These are phyloP conservation scores for Noccaea caerulescens DNA, from an alignment of 345 rosid species.

Conservation along the genomic window DNA sequence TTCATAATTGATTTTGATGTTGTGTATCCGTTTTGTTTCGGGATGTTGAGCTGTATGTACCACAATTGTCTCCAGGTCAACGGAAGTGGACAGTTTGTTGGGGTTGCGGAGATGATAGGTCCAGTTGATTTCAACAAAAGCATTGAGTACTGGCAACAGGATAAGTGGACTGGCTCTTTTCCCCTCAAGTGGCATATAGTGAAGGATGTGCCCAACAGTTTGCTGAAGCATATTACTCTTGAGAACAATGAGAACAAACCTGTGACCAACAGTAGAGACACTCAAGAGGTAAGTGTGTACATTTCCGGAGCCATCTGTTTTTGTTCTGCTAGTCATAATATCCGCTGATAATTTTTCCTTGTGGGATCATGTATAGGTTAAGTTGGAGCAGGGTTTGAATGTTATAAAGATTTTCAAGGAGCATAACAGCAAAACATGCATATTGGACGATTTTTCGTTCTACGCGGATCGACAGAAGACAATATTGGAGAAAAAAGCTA, in stretches of 20 bases:
- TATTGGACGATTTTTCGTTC: slow-evolving; percentile 60
- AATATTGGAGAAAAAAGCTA: slow-evolving; percentile 50
- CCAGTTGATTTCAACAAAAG: slow-evolving; percentile 72
- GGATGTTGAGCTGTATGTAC: not conserved
- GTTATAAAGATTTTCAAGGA: slow-evolving; percentile 51
- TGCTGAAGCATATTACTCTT: slow-evolving; percentile 73
- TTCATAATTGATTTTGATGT: not conserved
- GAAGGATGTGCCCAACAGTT: slow-evolving; percentile 80
- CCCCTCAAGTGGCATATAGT: slow-evolving; percentile 81
- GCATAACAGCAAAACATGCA: slow-evolving; percentile 50
- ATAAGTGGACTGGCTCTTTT: slow-evolving; percentile 90
- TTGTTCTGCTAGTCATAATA: not conserved
- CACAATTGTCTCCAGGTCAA: slow-evolving; percentile 53
- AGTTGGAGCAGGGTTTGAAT: slow-evolving; percentile 52
- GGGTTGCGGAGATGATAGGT: slow-evolving; percentile 82
- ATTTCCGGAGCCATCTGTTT: not conserved
- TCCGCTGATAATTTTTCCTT: not conserved
- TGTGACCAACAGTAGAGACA: slow-evolving; percentile 85
- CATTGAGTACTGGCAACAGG: slow-evolving; percentile 80
- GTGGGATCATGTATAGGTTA: slow-evolving; percentile 44
- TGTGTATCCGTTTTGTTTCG: not conserved
- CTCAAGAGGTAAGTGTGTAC: slow-evolving; percentile 63
- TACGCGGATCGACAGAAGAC: slow-evolving; percentile 50
- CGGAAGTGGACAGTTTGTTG: slow-evolving; percentile 88
- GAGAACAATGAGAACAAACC: slow-evolving; percentile 93